phyloP scores from a whole-genome alignment of 495 filamentous ascomycete species.

The Pyronema domesticum region DNA sequence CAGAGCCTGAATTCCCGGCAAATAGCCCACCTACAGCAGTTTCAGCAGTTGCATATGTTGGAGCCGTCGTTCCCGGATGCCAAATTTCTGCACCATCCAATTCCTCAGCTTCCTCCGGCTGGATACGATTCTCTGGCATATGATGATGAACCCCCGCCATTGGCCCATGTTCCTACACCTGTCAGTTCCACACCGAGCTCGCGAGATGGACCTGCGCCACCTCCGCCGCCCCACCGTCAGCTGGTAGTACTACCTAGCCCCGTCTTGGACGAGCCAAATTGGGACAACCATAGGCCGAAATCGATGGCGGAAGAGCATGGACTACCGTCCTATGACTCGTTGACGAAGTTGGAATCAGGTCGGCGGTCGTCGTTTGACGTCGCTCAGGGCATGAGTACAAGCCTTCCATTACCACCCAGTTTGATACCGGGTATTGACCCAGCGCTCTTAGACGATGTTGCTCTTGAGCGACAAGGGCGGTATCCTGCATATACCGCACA shows the following conservation, averaged over 20 bases:
- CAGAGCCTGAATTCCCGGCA: neutral
- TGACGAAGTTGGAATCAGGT: neutral
- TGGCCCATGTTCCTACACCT: slow-evolving; percentile 13
- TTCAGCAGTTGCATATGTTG: neutral
- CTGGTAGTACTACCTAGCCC: slow-evolving; percentile 1
- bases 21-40: neutral
- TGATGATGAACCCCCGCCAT: slow-evolving; percentile 9
- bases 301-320: slow-evolving; percentile 11
- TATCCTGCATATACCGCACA: slow-evolving; percentile 3
- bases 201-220: slow-evolving; percentile 17
- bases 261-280: slow-evolving; percentile 17
- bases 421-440: slow-evolving; percentile 22
- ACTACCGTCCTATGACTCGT: slow-evolving; percentile 12
- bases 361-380: slow-evolving; percentile 2
- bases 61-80: neutral
- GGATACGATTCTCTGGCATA: neutral
- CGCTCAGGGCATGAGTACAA: slow-evolving; percentile 7
- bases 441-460: slow-evolving; percentile 14
- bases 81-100: neutral
- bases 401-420: slow-evolving; percentile 21
- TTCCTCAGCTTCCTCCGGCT: neutral
- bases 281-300: slow-evolving; percentile 16
- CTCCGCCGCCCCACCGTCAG: slow-evolving; percentile 15
- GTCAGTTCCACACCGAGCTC: slow-evolving; percentile 10
- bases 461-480: slow-evolving; percentile 5